Conservation (phyloP, 805 yeast genomes). For the Ogataea dorogensis region DNA sequence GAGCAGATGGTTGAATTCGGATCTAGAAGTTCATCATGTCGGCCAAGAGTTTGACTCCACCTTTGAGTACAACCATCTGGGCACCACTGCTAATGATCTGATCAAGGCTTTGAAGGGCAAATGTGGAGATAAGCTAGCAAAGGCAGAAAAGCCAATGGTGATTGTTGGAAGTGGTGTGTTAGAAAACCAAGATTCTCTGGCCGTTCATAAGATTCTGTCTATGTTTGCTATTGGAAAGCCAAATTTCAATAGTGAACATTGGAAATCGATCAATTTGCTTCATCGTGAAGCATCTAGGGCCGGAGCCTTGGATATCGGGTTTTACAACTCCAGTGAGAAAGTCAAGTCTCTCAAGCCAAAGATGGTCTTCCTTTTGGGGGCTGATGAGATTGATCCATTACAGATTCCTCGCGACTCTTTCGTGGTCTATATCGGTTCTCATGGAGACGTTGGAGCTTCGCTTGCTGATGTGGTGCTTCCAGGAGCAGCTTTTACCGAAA, state of each 20-base stretch:
- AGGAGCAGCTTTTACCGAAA: slow-evolving; percentile 87
- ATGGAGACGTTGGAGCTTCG: slow-evolving; percentile 87
- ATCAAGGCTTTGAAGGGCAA: slow-evolving; percentile 61
- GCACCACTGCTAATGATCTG: slow-evolving; percentile 57
- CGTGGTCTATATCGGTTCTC: slow-evolving; percentile 89
- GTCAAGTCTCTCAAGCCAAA: slow-evolving; percentile 56
- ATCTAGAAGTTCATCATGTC: slow-evolving; percentile 64
- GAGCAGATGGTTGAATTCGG: slow-evolving; percentile 69
- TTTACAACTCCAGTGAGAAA: slow-evolving; percentile 49
- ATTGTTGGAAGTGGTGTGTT: slow-evolving; percentile 79
- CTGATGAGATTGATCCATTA: slow-evolving; percentile 70
- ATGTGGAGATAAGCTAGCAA: slow-evolving; percentile 62
- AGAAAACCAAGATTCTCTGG: slow-evolving; percentile 62
- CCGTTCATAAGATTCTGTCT: slow-evolving; percentile 58
- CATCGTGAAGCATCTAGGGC: slow-evolving; percentile 88
- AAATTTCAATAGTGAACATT: slow-evolving; percentile 64
- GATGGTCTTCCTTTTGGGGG: slow-evolving; percentile 76
- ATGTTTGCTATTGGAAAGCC: slow-evolving; percentile 54
- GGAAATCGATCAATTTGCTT: slow-evolving; percentile 80
- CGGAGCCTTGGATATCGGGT: slow-evolving; percentile 85
- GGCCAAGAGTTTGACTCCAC: slow-evolving; percentile 81
- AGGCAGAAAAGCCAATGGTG: slow-evolving; percentile 72
- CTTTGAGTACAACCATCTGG: slow-evolving; percentile 61
- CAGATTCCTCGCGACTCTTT: slow-evolving; percentile 82
- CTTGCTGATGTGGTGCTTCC: slow-evolving; percentile 86